Evolutionary conservation across 139 green algal species (phyloP).

Genomic region (Nannochloris sp.): DNA sequence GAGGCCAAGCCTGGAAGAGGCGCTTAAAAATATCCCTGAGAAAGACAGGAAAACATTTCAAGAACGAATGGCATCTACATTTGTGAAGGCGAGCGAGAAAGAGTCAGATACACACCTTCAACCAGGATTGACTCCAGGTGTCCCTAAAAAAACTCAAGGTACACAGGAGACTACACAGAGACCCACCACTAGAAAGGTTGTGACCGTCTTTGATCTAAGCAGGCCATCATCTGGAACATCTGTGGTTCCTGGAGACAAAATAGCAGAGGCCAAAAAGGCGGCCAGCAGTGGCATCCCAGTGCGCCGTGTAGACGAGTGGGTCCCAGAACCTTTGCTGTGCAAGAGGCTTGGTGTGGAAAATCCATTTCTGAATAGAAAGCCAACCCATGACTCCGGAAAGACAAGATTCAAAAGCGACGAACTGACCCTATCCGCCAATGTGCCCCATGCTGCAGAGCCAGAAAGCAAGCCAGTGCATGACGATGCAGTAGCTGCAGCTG

Average conservation of each 20-base stretch:
- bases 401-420: not conserved
- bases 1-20: conserved; percentile 6
- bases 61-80: conserved; percentile 42
- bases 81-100: conserved; percentile 44
- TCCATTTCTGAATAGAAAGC: conserved; percentile 49
- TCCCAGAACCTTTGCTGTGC: conserved; percentile 81
- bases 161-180: not conserved
- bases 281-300: conserved; percentile 13
- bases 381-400: not conserved
- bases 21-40: conserved; percentile 29
- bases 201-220: not conserved
- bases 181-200: conserved; percentile 4
- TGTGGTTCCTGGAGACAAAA: not conserved
- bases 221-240: not conserved
- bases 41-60: conserved; percentile 45
- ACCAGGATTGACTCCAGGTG: not conserved
- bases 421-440: not conserved
- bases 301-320: conserved; percentile 62
- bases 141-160: not conserved
- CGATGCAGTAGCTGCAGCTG: conserved; percentile 17
- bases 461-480: not conserved
- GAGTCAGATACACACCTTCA: not conserved
- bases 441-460: not conserved
- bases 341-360: conserved; percentile 84
- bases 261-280: not conserved